A percentile compares a stretch with the other conserved stretches of the same genome.
Evolutionary conservation across 2,329 filamentous ascomycete species (phyloP).

Genomic region (Xylaria sp.): DNA sequence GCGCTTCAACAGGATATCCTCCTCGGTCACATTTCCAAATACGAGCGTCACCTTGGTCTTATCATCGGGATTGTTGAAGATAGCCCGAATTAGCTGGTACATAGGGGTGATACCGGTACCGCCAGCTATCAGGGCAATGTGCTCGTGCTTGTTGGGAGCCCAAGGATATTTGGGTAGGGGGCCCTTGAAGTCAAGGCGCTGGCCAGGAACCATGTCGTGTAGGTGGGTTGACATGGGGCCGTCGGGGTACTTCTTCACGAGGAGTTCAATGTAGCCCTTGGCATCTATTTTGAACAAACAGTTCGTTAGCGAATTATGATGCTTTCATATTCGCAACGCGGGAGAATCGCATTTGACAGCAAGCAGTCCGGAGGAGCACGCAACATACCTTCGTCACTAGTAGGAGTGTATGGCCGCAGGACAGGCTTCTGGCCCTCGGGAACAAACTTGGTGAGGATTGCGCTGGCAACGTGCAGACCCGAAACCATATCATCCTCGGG

Average conservation of each 20-base stretch:
- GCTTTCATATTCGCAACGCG: neutral
- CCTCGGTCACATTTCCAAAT: constrained; percentile 88
- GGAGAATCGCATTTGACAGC: neutral
- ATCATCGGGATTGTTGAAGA: constrained; percentile 96
- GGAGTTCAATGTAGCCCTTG: constrained; percentile 83
- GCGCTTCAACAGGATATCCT: constrained; percentile 90
- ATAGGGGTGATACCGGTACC: constrained; percentile 98
- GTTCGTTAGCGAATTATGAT: constrained; percentile 17
- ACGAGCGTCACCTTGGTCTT: constrained; percentile 98
- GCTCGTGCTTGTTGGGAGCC: constrained; percentile 90
- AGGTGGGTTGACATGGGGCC: constrained; percentile 94
- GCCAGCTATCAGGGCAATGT: constrained; percentile 88
- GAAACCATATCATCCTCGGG: constrained; percentile 86
- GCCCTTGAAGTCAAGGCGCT: constrained; percentile 91
- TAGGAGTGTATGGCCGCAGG: constrained; percentile 91
- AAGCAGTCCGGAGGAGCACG: neutral
- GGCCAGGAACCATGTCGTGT: constrained; percentile 82
- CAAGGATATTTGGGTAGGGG: constrained; percentile 94
- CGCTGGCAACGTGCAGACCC: constrained; percentile 84
- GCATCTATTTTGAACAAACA: constrained; percentile 61
- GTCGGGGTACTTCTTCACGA: constrained; percentile 91
- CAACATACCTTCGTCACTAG: constrained; percentile 80
- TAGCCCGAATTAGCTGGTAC: constrained; percentile 91
- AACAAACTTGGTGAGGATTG: constrained; percentile 92
- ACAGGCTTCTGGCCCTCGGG: constrained; percentile 85